Conservation (phyloP, 106 monocot species). For the Dendrobium catenatum region DNA sequence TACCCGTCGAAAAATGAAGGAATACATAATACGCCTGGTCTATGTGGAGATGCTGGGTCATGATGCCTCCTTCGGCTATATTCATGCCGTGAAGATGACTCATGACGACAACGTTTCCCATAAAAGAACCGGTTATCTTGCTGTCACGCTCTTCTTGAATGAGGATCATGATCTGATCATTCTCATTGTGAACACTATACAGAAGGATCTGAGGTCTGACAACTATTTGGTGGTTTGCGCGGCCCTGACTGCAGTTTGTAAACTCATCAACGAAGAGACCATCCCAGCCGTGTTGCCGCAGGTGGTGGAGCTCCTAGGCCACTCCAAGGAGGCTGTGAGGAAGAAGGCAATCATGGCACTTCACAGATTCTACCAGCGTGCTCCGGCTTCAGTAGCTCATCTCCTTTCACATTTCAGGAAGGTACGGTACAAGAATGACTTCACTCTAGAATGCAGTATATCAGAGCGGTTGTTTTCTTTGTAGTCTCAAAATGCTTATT, state of each 20-base stretch:
- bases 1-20: constrained; percentile 90
- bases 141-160: constrained; percentile 85
- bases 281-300: constrained; percentile 94
- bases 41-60: constrained; percentile 99
- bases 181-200: constrained; percentile 93
- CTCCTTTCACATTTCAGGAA: constrained; percentile 79
- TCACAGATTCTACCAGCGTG: constrained; percentile 81
- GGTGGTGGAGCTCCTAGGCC: constrained; percentile 82
- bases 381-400: constrained; percentile 58
- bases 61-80: constrained; percentile 96
- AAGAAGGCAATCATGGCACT: constrained; percentile 98
- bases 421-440: constrained; percentile 25
- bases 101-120: constrained; percentile 74
- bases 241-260: constrained; percentile 75
- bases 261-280: constrained; percentile 93
- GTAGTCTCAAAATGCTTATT: neutral
- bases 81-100: constrained; percentile 98
- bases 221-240: constrained; percentile 87
- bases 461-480: neutral
- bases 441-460: neutral
- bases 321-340: constrained; percentile 84
- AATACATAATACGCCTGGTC: constrained; percentile 85
- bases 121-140: constrained; percentile 93
- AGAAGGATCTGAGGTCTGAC: constrained; percentile 91
- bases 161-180: constrained; percentile 96